Evolutionary conservation across 164 flowering plant species (phyloP).

Genomic region (Hamamelis virginiana): DNA sequence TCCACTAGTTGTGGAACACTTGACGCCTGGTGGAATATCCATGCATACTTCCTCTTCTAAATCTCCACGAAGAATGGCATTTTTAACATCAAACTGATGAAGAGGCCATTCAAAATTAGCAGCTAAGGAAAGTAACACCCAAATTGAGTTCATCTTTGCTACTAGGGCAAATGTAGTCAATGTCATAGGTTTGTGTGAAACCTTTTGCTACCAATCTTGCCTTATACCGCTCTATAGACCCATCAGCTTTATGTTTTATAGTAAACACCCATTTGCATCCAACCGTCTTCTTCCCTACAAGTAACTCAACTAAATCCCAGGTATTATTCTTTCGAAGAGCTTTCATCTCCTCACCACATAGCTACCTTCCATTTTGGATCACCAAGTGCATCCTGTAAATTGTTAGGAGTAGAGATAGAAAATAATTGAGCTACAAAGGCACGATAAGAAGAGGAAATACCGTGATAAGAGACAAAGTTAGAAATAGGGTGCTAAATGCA

Average conservation of each 20-base stretch:
- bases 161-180: slow-evolving; percentile 2
- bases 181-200: background rate
- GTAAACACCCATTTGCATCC: slow-evolving; percentile 2
- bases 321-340: background rate
- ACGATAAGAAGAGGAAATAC: no score
- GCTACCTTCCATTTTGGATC: background rate
- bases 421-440: background rate
- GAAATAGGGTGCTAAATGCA: no score
- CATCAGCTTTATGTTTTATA: slow-evolving; percentile 1
- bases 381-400: background rate
- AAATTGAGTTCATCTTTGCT: background rate
- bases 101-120: background rate
- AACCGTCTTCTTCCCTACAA: background rate
- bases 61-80: slow-evolving; percentile 1
- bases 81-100: slow-evolving; percentile 1
- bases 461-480: no score
- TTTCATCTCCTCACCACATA: background rate
- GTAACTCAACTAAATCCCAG: background rate
- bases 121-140: background rate
- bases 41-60: background rate
- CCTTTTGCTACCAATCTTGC: background rate
- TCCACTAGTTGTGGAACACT: background rate
- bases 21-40: background rate
- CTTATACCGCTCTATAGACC: background rate
- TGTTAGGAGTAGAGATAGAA: background rate